phyloP scores from a whole-genome alignment of 768 basidiomycete genomes.

The Agaricus blazei region DNA sequence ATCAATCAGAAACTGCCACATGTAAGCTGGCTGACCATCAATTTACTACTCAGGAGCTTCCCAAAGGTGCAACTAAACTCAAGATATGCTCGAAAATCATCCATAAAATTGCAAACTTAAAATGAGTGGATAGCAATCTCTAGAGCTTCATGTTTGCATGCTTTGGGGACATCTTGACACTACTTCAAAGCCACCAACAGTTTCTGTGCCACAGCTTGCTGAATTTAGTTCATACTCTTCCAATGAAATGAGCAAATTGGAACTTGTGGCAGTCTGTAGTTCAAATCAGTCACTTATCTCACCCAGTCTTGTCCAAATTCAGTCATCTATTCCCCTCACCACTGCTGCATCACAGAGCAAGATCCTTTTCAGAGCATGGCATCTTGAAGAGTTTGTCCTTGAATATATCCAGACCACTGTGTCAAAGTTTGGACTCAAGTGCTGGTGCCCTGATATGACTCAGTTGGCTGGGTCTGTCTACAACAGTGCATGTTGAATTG shows the following conservation, averaged over 20 bases:
- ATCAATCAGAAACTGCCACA: too few species aligned
- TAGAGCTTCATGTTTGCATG: constrained; percentile 10
- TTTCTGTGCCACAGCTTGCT: background rate
- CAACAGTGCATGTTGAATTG: constrained; percentile 12
- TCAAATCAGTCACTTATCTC: background rate
- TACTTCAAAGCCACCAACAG: constrained; percentile 4
- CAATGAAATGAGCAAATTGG: background rate
- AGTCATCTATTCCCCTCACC: constrained; percentile 2
- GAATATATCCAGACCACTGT: constrained; percentile 7
- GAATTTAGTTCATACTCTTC: constrained; percentile 1
- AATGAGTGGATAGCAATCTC: constrained; percentile 8
- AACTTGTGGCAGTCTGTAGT: background rate
- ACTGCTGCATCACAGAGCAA: background rate
- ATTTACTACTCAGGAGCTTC: too few species aligned
- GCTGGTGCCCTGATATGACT: constrained; percentile 13
- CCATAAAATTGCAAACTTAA: too few species aligned
- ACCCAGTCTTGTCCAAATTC: constrained; percentile 2
- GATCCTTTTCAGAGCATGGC: constrained; percentile 1
- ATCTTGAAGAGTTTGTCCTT: constrained; percentile 13
- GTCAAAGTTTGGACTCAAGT: background rate
- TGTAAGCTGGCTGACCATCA: too few species aligned
- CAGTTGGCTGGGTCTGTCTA: constrained; percentile 13
- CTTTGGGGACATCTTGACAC: constrained; percentile 7
- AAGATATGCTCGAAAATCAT: too few species aligned
- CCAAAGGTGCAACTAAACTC: too few species aligned